Conservation (phyloP, 2,329 filamentous ascomycete genomes). For the Xylaria sp. region DNA sequence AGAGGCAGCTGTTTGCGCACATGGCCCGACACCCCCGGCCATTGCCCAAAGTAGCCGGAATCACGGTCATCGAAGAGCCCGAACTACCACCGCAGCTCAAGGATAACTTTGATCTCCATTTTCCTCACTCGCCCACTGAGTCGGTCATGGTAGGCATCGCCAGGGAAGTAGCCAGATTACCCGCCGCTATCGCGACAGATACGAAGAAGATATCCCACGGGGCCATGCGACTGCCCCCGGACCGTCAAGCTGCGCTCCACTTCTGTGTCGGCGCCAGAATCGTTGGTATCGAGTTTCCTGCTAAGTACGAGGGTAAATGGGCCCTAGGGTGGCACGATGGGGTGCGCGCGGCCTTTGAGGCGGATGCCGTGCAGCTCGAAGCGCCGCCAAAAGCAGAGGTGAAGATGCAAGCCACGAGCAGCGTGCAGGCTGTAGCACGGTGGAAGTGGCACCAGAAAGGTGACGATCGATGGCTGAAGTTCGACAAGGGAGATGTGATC, state of each 20-base stretch:
- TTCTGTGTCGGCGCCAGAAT: slow-evolving; percentile 61
- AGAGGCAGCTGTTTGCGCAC: slow-evolving; percentile 64
- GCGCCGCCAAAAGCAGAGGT: slow-evolving; percentile 60
- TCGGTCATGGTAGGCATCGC: slow-evolving; percentile 58
- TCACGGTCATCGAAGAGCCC: slow-evolving; percentile 60
- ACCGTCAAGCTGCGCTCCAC: slow-evolving; percentile 59
- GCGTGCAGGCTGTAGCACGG: slow-evolving; percentile 60
- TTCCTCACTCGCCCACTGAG: slow-evolving; percentile 54
- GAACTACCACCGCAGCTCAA: slow-evolving; percentile 54
- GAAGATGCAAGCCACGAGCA: slow-evolving; percentile 58
- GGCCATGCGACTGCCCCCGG: slow-evolving; percentile 56
- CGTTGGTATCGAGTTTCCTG: slow-evolving; percentile 63
- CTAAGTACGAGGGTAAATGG: slow-evolving; percentile 66
- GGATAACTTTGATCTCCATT: slow-evolving; percentile 66
- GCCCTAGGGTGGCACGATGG: slow-evolving; percentile 68
- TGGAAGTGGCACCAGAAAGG: slow-evolving; percentile 65
- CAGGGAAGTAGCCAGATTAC: slow-evolving; percentile 56
- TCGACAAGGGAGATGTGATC: slow-evolving; percentile 74
- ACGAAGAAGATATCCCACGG: slow-evolving; percentile 61
- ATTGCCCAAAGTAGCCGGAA: slow-evolving; percentile 60
- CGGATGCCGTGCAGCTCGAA: slow-evolving; percentile 61
- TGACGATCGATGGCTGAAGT: slow-evolving; percentile 64
- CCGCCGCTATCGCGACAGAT: slow-evolving; percentile 59
- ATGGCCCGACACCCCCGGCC: slow-evolving; percentile 65
- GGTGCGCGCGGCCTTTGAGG: slow-evolving; percentile 60